A percentile compares a stretch with the other conserved stretches of the same genome.
These are phyloP conservation scores for Pseudoperonospora humuli DNA, from an alignment of 352 stramenopile species.

Conservation along the genomic window DNA sequence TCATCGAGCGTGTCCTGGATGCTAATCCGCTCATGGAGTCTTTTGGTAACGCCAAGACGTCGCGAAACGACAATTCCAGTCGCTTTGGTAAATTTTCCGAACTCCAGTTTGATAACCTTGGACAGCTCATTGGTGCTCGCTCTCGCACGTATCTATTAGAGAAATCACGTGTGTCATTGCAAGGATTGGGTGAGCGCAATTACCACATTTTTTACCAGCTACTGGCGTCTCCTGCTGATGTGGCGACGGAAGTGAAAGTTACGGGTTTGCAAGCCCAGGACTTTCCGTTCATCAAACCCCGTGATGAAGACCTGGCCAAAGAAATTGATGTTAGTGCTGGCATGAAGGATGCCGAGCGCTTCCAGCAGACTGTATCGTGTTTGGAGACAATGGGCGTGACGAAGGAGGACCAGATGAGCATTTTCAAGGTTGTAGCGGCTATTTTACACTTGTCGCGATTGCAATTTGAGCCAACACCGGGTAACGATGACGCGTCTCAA, in stretches of 20 bases:
- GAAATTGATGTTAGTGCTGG: constrained; percentile 40
- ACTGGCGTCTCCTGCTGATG: constrained; percentile 44
- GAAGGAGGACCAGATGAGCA: constrained; percentile 61
- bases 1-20: constrained; percentile 78
- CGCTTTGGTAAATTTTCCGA: constrained; percentile 96
- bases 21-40: constrained; percentile 87
- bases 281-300: constrained; percentile 74
- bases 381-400: constrained; percentile 71
- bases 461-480: constrained; percentile 45
- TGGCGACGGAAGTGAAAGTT: constrained; percentile 58
- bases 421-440: constrained; percentile 69
- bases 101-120: constrained; percentile 89
- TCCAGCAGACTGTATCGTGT: constrained; percentile 64
- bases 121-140: constrained; percentile 69
- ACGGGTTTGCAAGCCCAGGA: constrained; percentile 58
- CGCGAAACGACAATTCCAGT: constrained; percentile 93
- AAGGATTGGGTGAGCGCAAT: constrained; percentile 93
- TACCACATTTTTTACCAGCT: constrained; percentile 99
- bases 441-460: constrained; percentile 79
- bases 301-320: constrained; percentile 24
- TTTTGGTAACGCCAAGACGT: constrained; percentile 96
- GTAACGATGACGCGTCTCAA: constrained; percentile 63
- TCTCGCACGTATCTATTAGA: constrained; percentile 84
- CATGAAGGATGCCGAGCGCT: constrained; percentile 65
- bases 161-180: constrained; percentile 85